Evolutionary conservation across 805 yeast genomes (phyloP).

Genomic region (Isabelozyma heimii): DNA sequence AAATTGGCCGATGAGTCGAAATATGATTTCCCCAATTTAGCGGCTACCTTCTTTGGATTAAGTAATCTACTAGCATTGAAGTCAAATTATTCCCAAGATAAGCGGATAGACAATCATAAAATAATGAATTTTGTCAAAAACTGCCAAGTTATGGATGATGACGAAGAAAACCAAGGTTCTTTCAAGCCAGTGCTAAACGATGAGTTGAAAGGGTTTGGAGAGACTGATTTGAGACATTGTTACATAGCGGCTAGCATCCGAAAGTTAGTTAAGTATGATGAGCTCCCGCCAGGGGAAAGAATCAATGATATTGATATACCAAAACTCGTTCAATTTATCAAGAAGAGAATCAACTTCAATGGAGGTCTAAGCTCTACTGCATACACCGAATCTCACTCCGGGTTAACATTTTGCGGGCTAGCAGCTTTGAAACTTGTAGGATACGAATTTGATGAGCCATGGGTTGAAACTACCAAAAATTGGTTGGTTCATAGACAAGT

Average conservation of each 20-base stretch:
- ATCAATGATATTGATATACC: constrained; percentile 42
- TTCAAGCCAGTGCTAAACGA: constrained; percentile 30
- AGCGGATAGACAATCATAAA: constrained; percentile 37
- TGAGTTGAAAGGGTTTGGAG: constrained; percentile 46
- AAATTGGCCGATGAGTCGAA: constrained; percentile 12
- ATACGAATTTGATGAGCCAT: constrained; percentile 13
- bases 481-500: constrained; percentile 72
- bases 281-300: constrained; percentile 16
- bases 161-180: constrained; percentile 21
- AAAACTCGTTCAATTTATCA: constrained; percentile 33
- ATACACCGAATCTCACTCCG: constrained; percentile 74
- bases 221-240: constrained; percentile 68
- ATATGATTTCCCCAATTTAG: constrained; percentile 63
- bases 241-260: constrained; percentile 71
- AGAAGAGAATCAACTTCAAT: constrained; percentile 33
- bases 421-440: constrained; percentile 50
- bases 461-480: constrained; percentile 36
- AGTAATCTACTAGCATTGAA: constrained; percentile 52
- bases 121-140: constrained; percentile 52
- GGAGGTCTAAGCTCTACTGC: constrained; percentile 70
- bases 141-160: constrained; percentile 52
- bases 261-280: constrained; percentile 44
- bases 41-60: constrained; percentile 77
- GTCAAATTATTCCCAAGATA: constrained; percentile 31
- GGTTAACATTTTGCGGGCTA: constrained; percentile 81